phyloP scores from a whole-genome alignment of 176 grass and related monocot species.

The Elymus sibiricus region DNA sequence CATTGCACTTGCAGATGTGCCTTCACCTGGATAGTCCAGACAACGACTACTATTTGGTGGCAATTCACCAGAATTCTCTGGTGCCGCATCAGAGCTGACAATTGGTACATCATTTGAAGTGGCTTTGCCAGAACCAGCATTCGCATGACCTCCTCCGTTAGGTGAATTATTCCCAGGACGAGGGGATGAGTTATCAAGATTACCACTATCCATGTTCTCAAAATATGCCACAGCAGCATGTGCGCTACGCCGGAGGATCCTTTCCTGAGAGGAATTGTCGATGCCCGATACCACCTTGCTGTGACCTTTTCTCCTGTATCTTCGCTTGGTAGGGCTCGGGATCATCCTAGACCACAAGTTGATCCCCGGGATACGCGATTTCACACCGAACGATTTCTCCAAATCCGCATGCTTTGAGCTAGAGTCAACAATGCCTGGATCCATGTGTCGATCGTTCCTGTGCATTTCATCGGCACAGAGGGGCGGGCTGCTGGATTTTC shows the following conservation, averaged over 20 bases:
- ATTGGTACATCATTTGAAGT: neutral
- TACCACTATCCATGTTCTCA: constrained; percentile 31
- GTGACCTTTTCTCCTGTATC: constrained; percentile 57
- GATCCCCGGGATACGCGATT: constrained; percentile 43
- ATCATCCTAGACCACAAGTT: constrained; percentile 69
- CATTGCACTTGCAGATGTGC: constrained; percentile 25
- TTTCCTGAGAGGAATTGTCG: constrained; percentile 73
- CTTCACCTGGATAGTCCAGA: constrained; percentile 6
- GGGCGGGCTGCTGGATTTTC: constrained; percentile 39
- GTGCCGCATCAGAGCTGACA: neutral
- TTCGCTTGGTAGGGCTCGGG: constrained; percentile 38
- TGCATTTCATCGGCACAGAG: constrained; percentile 85
- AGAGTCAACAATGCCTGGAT: constrained; percentile 49
- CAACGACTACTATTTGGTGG: neutral
- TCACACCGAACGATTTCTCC: constrained; percentile 70
- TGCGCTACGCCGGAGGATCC: constrained; percentile 73
- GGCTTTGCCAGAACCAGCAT: constrained; percentile 16
- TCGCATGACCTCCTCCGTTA: constrained; percentile 40
- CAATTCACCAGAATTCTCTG: neutral
- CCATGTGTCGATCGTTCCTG: constrained; percentile 61
- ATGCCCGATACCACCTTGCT: constrained; percentile 51
- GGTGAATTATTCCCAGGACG: constrained; percentile 35
- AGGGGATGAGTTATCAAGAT: constrained; percentile 32
- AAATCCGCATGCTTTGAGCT: constrained; percentile 69
- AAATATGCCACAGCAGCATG: constrained; percentile 77